Conservation (phyloP, 805 yeast genomes). For the Candida silvicultrix region DNA sequence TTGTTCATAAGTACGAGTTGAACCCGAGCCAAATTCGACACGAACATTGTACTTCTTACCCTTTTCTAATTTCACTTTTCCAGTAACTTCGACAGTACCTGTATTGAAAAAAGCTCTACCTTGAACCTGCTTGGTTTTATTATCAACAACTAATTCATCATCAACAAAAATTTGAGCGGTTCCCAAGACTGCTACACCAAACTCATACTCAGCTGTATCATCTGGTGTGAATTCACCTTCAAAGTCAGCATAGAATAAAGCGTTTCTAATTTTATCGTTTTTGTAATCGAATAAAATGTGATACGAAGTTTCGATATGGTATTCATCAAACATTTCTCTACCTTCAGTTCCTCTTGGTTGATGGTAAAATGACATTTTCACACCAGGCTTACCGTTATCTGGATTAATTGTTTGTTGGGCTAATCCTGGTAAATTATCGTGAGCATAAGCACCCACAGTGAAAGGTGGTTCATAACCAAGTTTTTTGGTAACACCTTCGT, state of each 20-base stretch:
- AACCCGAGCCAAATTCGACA: conserved; percentile 46
- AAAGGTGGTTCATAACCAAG: conserved; percentile 20
- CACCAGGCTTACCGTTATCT: conserved; percentile 20
- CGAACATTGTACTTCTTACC: conserved; percentile 40
- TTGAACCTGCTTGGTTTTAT: conserved; percentile 41
- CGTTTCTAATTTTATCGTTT: conserved; percentile 13
- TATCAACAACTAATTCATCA: conserved; percentile 48
- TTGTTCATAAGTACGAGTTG: conserved; percentile 25
- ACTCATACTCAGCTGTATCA: conserved; percentile 39
- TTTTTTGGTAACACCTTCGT: conserved; percentile 35
- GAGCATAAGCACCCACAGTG: conserved; percentile 31
- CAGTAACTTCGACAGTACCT: conserved; percentile 48
- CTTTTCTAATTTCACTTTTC: conserved; percentile 30
- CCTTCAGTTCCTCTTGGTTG: conserved; percentile 15
- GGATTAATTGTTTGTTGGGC: conserved; percentile 21
- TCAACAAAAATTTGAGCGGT: conserved; percentile 50
- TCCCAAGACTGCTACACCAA: conserved; percentile 48
- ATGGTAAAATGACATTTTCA: conserved; percentile 19
- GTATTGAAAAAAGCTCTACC: conserved; percentile 47
- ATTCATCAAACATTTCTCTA: conserved; percentile 24
- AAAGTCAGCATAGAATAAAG: conserved; percentile 38
- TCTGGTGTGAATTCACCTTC: conserved; percentile 42
- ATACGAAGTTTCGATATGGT: conserved; percentile 15
- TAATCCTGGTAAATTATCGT: conserved; percentile 28
- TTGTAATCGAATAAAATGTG: conserved; percentile 25